These are phyloP conservation scores for Pseudogymnoascus sp. DNA, from an alignment of 2,329 filamentous ascomycete genomes.

Conservation along the genomic window DNA sequence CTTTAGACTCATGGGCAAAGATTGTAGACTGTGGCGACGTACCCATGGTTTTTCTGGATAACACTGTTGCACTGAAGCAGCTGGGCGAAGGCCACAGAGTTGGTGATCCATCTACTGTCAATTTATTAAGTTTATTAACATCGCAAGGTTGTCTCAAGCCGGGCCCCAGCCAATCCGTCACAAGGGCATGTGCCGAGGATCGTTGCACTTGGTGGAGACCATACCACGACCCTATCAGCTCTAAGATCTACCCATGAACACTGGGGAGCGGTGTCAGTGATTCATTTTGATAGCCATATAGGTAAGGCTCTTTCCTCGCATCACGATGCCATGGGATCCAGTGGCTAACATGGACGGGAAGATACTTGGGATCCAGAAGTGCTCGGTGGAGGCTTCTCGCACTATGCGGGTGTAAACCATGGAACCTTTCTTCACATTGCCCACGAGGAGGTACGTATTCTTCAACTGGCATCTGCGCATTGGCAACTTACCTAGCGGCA, in stretches of 20 bases:
- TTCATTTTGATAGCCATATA: slow-evolving; percentile 14
- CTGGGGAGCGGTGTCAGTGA: slow-evolving; percentile 13
- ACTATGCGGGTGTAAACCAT: slow-evolving; percentile 25
- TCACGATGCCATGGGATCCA: no score
- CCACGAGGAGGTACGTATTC: slow-evolving; percentile 21
- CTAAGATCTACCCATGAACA: slow-evolving; percentile 7
- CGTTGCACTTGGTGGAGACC: slow-evolving; percentile 16
- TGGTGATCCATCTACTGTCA: not conserved
- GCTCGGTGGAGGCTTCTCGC: slow-evolving; percentile 31
- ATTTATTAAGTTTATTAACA: slow-evolving; percentile 32
- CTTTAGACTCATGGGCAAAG: slow-evolving; percentile 35
- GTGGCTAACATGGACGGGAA: slow-evolving; percentile 16
- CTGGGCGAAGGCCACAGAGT: slow-evolving; percentile 12
- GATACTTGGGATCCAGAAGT: slow-evolving; percentile 45
- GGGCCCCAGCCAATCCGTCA: not conserved
- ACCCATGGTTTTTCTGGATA: slow-evolving; percentile 38
- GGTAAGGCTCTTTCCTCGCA: not conserved
- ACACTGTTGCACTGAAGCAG: slow-evolving; percentile 20
- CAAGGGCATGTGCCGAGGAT: slow-evolving; percentile 8
- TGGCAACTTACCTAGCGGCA: slow-evolving; percentile 10
- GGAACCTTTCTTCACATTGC: slow-evolving; percentile 28
- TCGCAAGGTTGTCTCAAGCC: slow-evolving; percentile 38
- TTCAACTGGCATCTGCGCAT: not conserved
- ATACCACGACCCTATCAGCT: slow-evolving; percentile 13
- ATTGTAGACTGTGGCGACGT: slow-evolving; percentile 43